phyloP scores from a whole-genome alignment of 129 eudicot genomes.

The Rutidosis leptorrhynchoides region DNA sequence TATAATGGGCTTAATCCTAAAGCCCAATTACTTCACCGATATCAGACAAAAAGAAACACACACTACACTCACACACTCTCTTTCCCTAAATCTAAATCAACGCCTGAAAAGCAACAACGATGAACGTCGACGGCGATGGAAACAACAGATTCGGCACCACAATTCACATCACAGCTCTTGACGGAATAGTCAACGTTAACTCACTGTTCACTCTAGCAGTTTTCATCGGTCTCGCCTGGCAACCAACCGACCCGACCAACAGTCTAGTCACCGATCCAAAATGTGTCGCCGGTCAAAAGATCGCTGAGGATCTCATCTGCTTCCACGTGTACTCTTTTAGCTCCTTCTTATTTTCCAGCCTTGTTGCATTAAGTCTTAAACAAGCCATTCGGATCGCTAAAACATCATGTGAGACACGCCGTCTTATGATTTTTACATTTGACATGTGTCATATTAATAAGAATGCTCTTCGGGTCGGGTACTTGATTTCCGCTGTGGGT shows the following conservation, averaged over 20 bases:
- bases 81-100: slow-evolving; percentile 18
- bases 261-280: slow-evolving; percentile 41
- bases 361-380: slow-evolving; percentile 74
- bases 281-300: slow-evolving; percentile 39
- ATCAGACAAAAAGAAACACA: slow-evolving; percentile 4
- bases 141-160: slow-evolving; percentile 38
- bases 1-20: neutral
- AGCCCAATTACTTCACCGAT: neutral
- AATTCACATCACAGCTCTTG: slow-evolving; percentile 81
- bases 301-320: slow-evolving; percentile 52
- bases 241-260: slow-evolving; percentile 66
- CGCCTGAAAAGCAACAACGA: slow-evolving; percentile 9
- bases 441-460: slow-evolving; percentile 11
- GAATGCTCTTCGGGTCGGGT: slow-evolving; percentile 58
- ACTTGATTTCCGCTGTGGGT: slow-evolving; percentile 70
- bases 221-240: slow-evolving; percentile 90
- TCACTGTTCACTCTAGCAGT: slow-evolving; percentile 89
- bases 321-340: slow-evolving; percentile 94
- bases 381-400: slow-evolving; percentile 56
- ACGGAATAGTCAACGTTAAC: slow-evolving; percentile 75
- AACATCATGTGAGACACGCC: slow-evolving; percentile 1
- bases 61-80: neutral
- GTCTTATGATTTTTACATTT: slow-evolving; percentile 2
- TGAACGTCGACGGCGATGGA: slow-evolving; percentile 15
- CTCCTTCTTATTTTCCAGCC: slow-evolving; percentile 85